Base-by-base conservation (phyloP, 2,329 filamentous ascomycete genomes). In the Akanthomyces dipterigenus region DNA sequence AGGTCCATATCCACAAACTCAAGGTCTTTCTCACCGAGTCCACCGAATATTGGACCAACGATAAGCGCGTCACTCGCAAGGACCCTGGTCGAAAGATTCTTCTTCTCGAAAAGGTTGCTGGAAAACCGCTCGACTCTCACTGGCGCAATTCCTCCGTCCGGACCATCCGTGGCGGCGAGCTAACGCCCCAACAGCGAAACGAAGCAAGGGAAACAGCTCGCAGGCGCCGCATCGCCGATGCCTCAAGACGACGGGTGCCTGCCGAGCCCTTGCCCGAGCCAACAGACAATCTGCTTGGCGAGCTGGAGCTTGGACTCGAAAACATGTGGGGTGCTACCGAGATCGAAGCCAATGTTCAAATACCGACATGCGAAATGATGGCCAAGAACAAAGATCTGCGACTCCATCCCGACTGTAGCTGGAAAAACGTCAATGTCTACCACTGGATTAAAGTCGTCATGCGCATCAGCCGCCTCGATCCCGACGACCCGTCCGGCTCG, bases 391-490 rank as follows among this genome's bases (percentile, higher is more conserved):
- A 82, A 71, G 73, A 73, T 9, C 61, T 83, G 42, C 83, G 85
- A 63, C 76, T 97, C 63, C 89, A 96, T 71, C 93, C 93, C 58
- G 92, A 96, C 71, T 96, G 91, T 60, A 96, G 91, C 62, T 96
- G 93, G 80, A 89, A 91, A 70, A 96, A 96, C 65, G 93, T 96
- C 57, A 91, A 95, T 69, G 92, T 97, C 59, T 91, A 91, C 71
- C 93, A 97, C 72, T 96, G 92, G 92, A 96, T 97, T 73, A 96
- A 96, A 84, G 91, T 96, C 70, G 91, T 96, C 64, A 90, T 97
- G 86, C 88, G 93, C 57, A 87, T 97, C 51, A 96, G 92, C 34
- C 91, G 91, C 67, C 79, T 89, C 16, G 93, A 96, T 67, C 83
- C 87, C 43, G 85, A 88, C 12, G 90, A 96, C 68, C 87, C 91